Conservation (phyloP, 352 stramenopile species). For the Halophytophthora polymorphica region DNA sequence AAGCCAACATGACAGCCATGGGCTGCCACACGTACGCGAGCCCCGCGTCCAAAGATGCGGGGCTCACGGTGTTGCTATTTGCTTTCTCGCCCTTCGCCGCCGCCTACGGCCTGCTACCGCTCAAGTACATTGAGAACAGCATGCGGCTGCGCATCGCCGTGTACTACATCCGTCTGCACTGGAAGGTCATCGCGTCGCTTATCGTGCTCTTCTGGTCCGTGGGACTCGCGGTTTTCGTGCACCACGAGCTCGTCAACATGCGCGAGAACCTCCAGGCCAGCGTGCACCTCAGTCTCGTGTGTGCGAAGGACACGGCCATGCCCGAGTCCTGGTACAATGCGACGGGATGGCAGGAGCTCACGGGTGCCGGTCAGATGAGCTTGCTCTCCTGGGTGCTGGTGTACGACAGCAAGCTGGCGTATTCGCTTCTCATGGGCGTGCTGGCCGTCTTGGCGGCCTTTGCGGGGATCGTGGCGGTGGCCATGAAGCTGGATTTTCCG, state of each 20-base stretch:
- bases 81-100: conserved; percentile 58
- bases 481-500: conserved; percentile 76
- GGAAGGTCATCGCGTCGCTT: conserved; percentile 65
- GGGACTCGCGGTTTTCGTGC: conserved; percentile 58
- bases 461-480: conserved; percentile 62
- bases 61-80: conserved; percentile 48
- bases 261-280: conserved; percentile 38
- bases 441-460: conserved; percentile 57
- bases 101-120: conserved; percentile 54
- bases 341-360: conserved; percentile 27
- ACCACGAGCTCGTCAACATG: conserved; percentile 48
- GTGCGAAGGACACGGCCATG: conserved; percentile 35
- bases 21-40: conserved; percentile 35
- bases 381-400: conserved; percentile 60
- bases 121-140: conserved; percentile 66
- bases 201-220: conserved; percentile 71
- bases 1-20: conserved; percentile 10
- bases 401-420: conserved; percentile 59
- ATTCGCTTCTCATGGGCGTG: conserved; percentile 62
- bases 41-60: conserved; percentile 18
- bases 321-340: conserved; percentile 44
- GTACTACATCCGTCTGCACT: conserved; percentile 71
- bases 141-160: conserved; percentile 68
- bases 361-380: conserved; percentile 33
- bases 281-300: conserved; percentile 38